Conservation (phyloP, 768 basidiomycete species). For the Daedaleopsis sinensis region DNA sequence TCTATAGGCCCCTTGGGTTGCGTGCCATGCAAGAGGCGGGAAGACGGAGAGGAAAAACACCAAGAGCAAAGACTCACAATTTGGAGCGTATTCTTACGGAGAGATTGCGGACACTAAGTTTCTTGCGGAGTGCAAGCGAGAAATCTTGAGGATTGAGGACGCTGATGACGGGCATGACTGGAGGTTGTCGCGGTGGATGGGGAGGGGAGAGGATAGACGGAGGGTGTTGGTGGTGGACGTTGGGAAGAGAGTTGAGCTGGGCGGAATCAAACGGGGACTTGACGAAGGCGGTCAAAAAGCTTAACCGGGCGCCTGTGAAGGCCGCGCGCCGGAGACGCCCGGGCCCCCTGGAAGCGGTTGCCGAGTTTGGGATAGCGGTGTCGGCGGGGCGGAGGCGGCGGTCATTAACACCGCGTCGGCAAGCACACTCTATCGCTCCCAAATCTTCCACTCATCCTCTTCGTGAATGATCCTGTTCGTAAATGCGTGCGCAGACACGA, state of each 20-base stretch:
- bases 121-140: neutral
- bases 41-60: neutral
- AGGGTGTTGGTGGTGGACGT: neutral
- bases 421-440: slow-evolving; percentile 1
- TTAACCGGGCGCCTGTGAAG: slow-evolving; percentile 14
- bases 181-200: slow-evolving; percentile 2
- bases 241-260: neutral
- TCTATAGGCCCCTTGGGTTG: neutral
- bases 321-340: slow-evolving; percentile 3
- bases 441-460: too few species aligned
- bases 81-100: slow-evolving; percentile 17
- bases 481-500: too few species aligned
- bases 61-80: slow-evolving; percentile 5
- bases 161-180: neutral
- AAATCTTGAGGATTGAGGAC: slow-evolving; percentile 3
- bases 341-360: neutral
- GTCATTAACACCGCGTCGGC: neutral
- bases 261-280: neutral
- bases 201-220: slow-evolving; percentile 4
- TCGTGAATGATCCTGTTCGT: too few species aligned
- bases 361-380: neutral
- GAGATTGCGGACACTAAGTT: slow-evolving; percentile 3
- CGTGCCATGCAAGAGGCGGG: neutral
- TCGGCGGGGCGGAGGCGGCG: neutral
- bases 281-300: slow-evolving; percentile 17